phyloP scores from a whole-genome alignment of 129 eudicot species.

The Cynara cardunculus region DNA sequence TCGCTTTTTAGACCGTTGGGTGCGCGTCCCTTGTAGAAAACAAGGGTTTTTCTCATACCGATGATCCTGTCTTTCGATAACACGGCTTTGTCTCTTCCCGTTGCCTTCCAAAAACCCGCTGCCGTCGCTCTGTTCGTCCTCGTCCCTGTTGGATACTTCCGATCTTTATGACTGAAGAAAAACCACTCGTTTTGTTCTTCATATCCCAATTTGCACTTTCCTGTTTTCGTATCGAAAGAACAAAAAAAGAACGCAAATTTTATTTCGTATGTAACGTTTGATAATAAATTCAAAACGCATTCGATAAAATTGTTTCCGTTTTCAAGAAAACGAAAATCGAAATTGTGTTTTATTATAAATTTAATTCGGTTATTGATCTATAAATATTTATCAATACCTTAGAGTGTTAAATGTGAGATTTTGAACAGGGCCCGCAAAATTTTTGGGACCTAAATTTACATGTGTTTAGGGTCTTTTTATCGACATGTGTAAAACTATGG shows the following conservation, averaged over 20 bases:
- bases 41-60: slow-evolving; percentile 93
- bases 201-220: slow-evolving; percentile 68
- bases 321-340: background rate
- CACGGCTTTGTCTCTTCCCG: slow-evolving; percentile 84
- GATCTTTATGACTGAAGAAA: slow-evolving; percentile 89
- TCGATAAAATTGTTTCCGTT: background rate
- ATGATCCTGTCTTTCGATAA: slow-evolving; percentile 60
- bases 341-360: background rate
- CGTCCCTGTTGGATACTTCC: slow-evolving; percentile 83
- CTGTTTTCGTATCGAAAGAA: slow-evolving; percentile 24
- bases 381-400: background rate
- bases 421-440: too few relatives aligned
- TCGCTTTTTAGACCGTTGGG: slow-evolving; percentile 77
- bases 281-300: background rate
- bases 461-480: too few relatives aligned
- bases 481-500: too few relatives aligned
- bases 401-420: too few relatives aligned
- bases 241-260: background rate
- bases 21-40: slow-evolving; percentile 84
- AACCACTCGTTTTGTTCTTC: slow-evolving; percentile 89
- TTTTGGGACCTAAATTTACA: too few relatives aligned
- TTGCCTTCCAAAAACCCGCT: slow-evolving; percentile 96
- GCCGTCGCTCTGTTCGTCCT: slow-evolving; percentile 81
- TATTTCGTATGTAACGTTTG: background rate
- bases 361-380: background rate